Base-by-base conservation (phyloP, 768 basidiomycete genomes). In the Podaxis rugospora region DNA sequence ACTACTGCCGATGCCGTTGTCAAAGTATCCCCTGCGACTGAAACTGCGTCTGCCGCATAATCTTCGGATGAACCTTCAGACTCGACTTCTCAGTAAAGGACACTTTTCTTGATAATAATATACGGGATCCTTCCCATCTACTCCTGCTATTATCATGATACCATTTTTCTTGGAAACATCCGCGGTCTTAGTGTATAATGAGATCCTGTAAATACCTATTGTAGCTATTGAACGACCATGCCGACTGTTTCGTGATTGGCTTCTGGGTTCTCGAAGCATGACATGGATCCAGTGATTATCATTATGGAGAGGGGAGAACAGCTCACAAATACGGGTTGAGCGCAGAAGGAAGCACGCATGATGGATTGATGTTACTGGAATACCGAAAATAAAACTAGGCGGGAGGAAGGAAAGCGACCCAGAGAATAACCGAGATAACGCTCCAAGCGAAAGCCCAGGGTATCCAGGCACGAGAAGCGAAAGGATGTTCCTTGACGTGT, bases 351-450 rank as follows among this genome's bases (percentile, higher is more conserved):
- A 32, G 28, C 6, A 32, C 28, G 7, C 28, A 9, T 7, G 6
- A 32, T 32, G 7, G 7, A 32, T 32, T 32, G 28, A 32, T 32
- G 28, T 7, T 1, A 32, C 28, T 32, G 6, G 28, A 32, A 32
- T 32, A 9, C 32, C 32, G 32, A 32, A 9, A 32, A 9, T n/a
- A 44, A 13, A 16, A 18, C 49, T 74, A 96, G 0, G 95, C 96
- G n/a, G 96, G 96, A 0, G 96, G 96, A 32, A 96, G 80, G 69
- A 95, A 95, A 2, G 83, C 82, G 1, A 79, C 82, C 95, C 94
- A 98, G 0, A 96, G 76, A 3, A 93, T 79, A 18, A 88, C 71
- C 10, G 86, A 86, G 16, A 87, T 66, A 1, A 78, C 71, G 3
- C 90, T 87, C 94, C 95, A 98, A 0, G 88, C 63, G 1, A 89